phyloP scores from a whole-genome alignment of 148 eudicot species.

The Vaccinium corymbosum region DNA sequence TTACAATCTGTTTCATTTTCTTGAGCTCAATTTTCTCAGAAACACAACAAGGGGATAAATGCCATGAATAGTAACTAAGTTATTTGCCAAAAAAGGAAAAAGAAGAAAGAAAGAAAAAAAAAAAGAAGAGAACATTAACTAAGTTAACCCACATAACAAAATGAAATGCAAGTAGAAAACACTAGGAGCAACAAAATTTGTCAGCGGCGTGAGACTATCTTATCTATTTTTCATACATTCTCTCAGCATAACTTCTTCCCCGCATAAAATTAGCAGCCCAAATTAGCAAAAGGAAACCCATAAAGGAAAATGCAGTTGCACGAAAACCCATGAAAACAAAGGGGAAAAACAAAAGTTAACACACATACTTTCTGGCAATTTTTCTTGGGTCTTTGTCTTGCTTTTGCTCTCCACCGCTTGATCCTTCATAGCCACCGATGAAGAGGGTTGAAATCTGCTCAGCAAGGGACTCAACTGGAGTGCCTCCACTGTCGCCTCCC shows the following conservation, averaged over 20 bases:
- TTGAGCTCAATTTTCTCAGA: not conserved
- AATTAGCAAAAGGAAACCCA: not conserved
- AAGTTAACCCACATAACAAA: not conserved
- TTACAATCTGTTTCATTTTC: not conserved
- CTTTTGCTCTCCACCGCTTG: slow-evolving; percentile 1
- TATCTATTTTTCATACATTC: not conserved
- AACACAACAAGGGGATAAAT: not conserved
- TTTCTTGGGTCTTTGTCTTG: slow-evolving; percentile 32
- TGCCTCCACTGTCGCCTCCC: not conserved
- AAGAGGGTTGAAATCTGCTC: slow-evolving; percentile 8
- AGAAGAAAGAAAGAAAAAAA: no score
- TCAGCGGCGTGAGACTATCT: not conserved
- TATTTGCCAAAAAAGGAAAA: no score
- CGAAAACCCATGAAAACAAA: not conserved
- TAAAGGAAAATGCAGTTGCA: not conserved
- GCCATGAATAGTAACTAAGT: not conserved
- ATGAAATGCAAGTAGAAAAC: not conserved
- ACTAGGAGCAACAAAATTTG: not conserved
- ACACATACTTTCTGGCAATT: slow-evolving; percentile 39
- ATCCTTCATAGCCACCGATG: not conserved
- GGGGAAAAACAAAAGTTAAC: not conserved
- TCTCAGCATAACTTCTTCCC: not conserved
- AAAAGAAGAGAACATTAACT: no score
- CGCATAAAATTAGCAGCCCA: not conserved
- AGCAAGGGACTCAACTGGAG: not conserved